Percentiles rank a stretch among this genome's conserved stretches.
phyloP scores from a whole-genome alignment of 441 rosid genomes.

The Francoa sonchifolia region DNA sequence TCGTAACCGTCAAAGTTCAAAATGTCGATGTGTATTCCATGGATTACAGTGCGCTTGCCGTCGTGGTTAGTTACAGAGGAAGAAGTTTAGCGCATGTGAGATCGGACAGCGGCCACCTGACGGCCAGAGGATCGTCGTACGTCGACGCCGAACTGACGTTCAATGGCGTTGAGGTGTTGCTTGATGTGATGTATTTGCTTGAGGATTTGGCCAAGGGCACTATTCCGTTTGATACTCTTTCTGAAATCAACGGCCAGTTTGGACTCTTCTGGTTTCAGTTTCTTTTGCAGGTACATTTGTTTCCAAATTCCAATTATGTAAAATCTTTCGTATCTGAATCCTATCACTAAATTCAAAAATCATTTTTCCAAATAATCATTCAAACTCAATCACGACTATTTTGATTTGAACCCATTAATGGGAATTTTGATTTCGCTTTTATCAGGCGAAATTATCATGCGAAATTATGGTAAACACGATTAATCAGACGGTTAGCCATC shows the following conservation, averaged over 20 bases:
- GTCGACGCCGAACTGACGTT: conserved; percentile 37
- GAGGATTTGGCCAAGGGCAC: conserved; percentile 47
- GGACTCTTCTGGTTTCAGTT: conserved; percentile 34
- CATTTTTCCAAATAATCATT: too few species aligned
- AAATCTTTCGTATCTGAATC: too few species aligned
- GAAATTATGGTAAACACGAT: conserved; percentile 29
- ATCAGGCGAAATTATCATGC: conserved; percentile 27
- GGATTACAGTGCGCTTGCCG: conserved; percentile 35
- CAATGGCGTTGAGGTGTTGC: conserved; percentile 31
- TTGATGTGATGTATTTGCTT: conserved; percentile 31
- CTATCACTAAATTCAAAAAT: too few species aligned
- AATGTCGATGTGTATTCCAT: conserved; percentile 46
- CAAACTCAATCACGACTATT: background rate
- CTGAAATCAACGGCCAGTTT: conserved; percentile 33
- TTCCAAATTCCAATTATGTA: background rate
- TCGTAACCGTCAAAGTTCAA: conserved; percentile 33
- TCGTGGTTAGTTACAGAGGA: conserved; percentile 34
- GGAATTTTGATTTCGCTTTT: background rate
- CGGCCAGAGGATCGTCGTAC: conserved; percentile 35
- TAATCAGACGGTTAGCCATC: conserved; percentile 33
- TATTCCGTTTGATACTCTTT: conserved; percentile 42
- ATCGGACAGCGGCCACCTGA: conserved; percentile 38
- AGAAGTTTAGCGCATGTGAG: conserved; percentile 42
- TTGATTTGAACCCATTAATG: too few species aligned
- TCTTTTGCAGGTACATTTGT: conserved; percentile 34